Percentiles rank a stretch among this genome's conserved stretches.
These are phyloP conservation scores for Allomyces macrogynus DNA, from an alignment of 192 early-diverging fungal species.

Conservation along the genomic window DNA sequence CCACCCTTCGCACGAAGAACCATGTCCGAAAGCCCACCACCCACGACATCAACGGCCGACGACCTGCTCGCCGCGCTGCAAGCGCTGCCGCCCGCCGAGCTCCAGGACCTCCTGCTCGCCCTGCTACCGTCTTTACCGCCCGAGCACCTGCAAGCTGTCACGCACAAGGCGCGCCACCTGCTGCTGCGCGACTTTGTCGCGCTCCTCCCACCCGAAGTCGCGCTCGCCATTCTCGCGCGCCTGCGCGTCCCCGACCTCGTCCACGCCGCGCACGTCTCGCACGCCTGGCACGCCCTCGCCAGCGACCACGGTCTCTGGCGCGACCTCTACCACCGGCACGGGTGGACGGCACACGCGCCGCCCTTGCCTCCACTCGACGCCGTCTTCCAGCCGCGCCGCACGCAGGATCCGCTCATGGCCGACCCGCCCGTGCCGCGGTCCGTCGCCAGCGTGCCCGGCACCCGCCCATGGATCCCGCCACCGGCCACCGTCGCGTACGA, in stretches of 20 bases:
- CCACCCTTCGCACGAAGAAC: too few species aligned
- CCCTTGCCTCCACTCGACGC: too few species aligned
- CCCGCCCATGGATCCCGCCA: not conserved
- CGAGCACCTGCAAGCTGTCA: not conserved
- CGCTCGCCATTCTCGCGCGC: not conserved
- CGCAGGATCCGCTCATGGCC: not conserved
- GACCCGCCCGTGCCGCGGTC: not conserved
- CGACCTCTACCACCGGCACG: not conserved
- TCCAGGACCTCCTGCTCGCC: too few species aligned
- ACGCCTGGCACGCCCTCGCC: not conserved
- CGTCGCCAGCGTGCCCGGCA: not conserved
- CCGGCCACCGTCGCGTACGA: not conserved
- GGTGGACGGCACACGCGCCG: not conserved
- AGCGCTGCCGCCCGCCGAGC: too few species aligned
- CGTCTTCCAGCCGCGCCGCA: not conserved
- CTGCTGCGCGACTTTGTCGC: not conserved
- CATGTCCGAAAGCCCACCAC: too few species aligned
- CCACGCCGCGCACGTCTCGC: not conserved
- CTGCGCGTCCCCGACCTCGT: not conserved
- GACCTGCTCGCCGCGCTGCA: too few species aligned
- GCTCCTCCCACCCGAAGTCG: not conserved
- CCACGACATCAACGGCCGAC: too few species aligned
- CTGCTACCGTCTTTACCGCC: not conserved
- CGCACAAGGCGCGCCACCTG: not conserved
- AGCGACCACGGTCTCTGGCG: not conserved